Conservation (phyloP, 192 early-diverging fungal species). For the Coemansia reversa region DNA sequence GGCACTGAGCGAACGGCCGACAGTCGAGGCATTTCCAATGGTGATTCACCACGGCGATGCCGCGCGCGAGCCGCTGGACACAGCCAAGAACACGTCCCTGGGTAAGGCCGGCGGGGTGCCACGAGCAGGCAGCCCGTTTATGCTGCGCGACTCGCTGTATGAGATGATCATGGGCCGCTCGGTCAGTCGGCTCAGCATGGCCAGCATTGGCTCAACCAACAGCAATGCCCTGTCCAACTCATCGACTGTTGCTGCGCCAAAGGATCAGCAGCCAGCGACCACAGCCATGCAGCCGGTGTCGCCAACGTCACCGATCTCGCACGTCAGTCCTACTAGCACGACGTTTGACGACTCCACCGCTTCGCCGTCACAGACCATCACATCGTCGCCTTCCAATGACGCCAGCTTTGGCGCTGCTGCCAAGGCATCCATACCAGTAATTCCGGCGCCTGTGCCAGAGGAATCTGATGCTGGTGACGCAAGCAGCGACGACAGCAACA, state of each 20-base stretch:
- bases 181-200: conserved; percentile 30
- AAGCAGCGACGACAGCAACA: neutral
- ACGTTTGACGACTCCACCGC: conserved; percentile 40
- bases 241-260: conserved; percentile 33
- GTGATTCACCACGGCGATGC: conserved; percentile 13
- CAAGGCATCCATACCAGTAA: conserved; percentile 7
- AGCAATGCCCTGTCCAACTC: conserved; percentile 44
- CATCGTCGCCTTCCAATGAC: conserved; percentile 30
- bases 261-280: conserved; percentile 16
- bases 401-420: conserved; percentile 19
- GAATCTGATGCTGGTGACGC: conserved; percentile 3
- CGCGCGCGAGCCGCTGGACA: conserved; percentile 10
- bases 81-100: neutral
- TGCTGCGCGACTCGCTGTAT: conserved; percentile 49
- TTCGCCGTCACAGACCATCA: conserved; percentile 30
- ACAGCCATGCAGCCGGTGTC: conserved; percentile 11
- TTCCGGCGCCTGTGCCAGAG: conserved; percentile 23
- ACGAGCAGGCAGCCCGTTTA: conserved; percentile 35
- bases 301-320: conserved; percentile 31
- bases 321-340: conserved; percentile 46
- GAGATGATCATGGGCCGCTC: conserved; percentile 55
- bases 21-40: conserved; percentile 43
- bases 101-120: conserved; percentile 14
- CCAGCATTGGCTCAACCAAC: conserved; percentile 29
- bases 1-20: neutral